A percentile compares a stretch with the other conserved stretches of the same genome.
phyloP scores from a whole-genome alignment of 768 basidiomycete species.

The Lactarius psammicola region DNA sequence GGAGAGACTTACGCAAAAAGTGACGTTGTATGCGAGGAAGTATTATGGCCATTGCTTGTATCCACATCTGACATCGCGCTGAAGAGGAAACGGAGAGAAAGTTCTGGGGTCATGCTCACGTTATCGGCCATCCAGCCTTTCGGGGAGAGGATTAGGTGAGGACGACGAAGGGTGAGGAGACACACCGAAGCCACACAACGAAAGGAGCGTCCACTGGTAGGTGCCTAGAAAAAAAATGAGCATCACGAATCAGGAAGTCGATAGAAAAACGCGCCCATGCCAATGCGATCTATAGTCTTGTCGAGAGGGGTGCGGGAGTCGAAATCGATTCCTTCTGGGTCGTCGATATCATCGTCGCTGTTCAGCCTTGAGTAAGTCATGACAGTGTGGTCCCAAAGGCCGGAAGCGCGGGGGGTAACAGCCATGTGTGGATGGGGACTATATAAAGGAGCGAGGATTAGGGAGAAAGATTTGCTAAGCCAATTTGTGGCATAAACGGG shows the following conservation, averaged over 20 bases:
- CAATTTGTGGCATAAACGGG: not conserved
- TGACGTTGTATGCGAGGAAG: constrained; percentile 96
- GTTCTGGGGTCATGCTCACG: constrained; percentile 43
- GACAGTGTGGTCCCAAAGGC: constrained; percentile 45
- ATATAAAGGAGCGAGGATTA: not conserved
- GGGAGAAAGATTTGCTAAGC: constrained; percentile 9
- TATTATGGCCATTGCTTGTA: constrained; percentile 87
- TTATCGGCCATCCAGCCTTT: constrained; percentile 94
- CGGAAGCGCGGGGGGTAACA: constrained; percentile 48
- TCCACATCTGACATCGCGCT: constrained; percentile 70
- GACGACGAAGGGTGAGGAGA: constrained; percentile 18
- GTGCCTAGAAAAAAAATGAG: constrained; percentile 42
- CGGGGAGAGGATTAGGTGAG: not conserved
- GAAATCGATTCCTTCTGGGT: constrained; percentile 31
- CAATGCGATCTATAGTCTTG: constrained; percentile 85
- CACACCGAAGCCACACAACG: constrained; percentile 87
- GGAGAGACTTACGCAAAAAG: constrained; percentile 56
- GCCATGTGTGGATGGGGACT: constrained; percentile 26
- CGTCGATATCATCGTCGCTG: constrained; percentile 36
- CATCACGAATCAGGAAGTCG: not conserved
- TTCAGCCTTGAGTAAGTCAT: constrained; percentile 38
- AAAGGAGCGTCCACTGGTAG: constrained; percentile 80
- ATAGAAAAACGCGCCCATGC: constrained; percentile 61
- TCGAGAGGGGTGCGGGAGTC: constrained; percentile 55
- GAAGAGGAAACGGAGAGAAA: not conserved